Conservation (phyloP, 768 basidiomycete genomes). For the Dioszegia crocea region DNA sequence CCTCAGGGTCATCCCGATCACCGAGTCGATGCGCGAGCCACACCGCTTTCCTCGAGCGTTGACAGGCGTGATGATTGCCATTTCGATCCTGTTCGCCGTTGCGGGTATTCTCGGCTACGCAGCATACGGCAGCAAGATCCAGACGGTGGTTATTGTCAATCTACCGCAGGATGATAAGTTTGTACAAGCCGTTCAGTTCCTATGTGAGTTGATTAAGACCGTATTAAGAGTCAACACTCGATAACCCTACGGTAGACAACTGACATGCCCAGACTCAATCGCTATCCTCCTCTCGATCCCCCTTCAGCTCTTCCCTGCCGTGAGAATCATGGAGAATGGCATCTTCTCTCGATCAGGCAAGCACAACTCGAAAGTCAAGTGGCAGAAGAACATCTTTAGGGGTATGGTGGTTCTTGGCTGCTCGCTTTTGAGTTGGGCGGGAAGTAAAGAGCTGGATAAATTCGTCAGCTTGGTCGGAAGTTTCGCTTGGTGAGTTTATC, state of each 20-base stretch:
- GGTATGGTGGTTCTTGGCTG: constrained; percentile 61
- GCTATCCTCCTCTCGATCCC: constrained; percentile 81
- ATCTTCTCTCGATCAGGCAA: constrained; percentile 83
- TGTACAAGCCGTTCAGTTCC: constrained; percentile 69
- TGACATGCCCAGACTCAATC: constrained; percentile 61
- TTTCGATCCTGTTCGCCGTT: constrained; percentile 78
- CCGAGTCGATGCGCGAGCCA: constrained; percentile 93
- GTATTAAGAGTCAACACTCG: neutral
- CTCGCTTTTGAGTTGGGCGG: constrained; percentile 65
- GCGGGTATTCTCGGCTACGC: constrained; percentile 81
- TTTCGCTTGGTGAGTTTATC: constrained; percentile 88
- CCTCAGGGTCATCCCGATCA: constrained; percentile 79
- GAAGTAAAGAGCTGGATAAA: constrained; percentile 87
- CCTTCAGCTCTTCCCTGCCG: constrained; percentile 94
- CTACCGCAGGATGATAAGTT: constrained; percentile 75
- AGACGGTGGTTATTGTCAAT: constrained; percentile 93
- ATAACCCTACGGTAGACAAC: constrained; percentile 39
- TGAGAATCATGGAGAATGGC: constrained; percentile 94
- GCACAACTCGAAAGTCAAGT: constrained; percentile 71
- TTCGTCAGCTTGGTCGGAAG: constrained; percentile 90
- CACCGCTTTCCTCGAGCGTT: constrained; percentile 83
- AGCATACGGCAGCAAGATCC: constrained; percentile 78
- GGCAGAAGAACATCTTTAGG: constrained; percentile 79
- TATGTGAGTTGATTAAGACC: constrained; percentile 17
- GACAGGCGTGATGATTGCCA: constrained; percentile 84